Conservation (phyloP, 106 monocot genomes). For the Posidonia australis region DNA sequence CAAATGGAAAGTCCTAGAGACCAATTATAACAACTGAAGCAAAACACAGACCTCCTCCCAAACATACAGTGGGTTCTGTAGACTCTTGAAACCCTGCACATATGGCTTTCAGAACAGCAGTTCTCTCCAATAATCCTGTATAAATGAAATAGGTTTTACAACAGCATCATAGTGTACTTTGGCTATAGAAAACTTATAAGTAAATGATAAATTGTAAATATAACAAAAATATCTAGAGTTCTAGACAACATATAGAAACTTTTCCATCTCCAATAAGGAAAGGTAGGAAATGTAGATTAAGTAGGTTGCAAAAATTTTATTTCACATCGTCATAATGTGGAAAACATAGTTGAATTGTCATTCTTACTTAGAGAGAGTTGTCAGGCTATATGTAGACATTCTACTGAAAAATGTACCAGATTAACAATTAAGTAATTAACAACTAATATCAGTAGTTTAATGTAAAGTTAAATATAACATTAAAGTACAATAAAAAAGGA, state of each 20-base stretch:
- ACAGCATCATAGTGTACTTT: neutral
- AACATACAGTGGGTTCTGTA: conserved; percentile 77
- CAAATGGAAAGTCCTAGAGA: neutral
- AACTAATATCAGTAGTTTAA: too few species aligned
- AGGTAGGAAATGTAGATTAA: neutral
- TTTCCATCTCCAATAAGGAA: neutral
- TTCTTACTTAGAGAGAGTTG: too few species aligned
- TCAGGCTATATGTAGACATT: too few species aligned
- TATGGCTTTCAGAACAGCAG: conserved; percentile 69
- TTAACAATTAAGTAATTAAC: too few species aligned
- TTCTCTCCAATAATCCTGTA: conserved; percentile 67
- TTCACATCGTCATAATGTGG: too few species aligned
- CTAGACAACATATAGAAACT: neutral
- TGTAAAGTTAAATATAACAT: too few species aligned
- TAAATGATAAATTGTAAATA: neutral
- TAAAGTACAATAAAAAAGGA: too few species aligned
- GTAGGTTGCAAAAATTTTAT: too few species aligned
- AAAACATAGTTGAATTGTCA: too few species aligned
- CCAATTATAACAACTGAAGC: too few species aligned
- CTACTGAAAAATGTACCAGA: too few species aligned
- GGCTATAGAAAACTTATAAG: too few species aligned
- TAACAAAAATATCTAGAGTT: neutral
- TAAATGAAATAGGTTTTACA: neutral
- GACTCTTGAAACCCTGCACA: conserved; percentile 89
- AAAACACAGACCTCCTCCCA: conserved; percentile 41